Conservation (phyloP, 495 filamentous ascomycete species). For the Penicillium atrosanguineum region DNA sequence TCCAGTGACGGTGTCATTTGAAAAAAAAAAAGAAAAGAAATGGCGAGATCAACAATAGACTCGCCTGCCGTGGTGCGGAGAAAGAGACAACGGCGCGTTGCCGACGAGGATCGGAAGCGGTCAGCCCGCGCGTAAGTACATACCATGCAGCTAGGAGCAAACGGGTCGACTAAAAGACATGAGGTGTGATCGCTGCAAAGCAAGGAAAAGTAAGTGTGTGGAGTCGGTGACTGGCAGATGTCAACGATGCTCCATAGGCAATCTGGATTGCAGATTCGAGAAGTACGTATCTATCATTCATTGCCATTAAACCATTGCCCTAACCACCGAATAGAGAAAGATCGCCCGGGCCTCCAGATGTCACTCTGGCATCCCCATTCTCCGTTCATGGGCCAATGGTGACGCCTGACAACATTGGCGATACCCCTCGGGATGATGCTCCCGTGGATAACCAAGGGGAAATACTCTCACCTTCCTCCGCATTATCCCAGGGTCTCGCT, state of each 20-base stretch:
- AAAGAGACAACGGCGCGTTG: slow-evolving; percentile 13
- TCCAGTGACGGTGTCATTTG: no score
- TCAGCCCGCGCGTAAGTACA: slow-evolving; percentile 17
- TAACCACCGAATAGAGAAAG: slow-evolving; percentile 1
- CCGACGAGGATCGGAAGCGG: slow-evolving; percentile 23
- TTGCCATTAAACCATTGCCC: background rate
- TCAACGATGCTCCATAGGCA: slow-evolving; percentile 13
- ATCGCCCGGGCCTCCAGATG: background rate
- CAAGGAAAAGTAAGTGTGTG: slow-evolving; percentile 23
- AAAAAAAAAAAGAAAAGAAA: no score
- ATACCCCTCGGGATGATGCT: background rate
- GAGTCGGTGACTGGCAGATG: slow-evolving; percentile 11
- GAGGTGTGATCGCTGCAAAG: slow-evolving; percentile 20
- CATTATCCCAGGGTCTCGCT: slow-evolving; percentile 13
- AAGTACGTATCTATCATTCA: slow-evolving; percentile 1
- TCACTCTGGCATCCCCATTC: background rate
- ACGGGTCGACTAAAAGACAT: background rate
- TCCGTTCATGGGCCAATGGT: background rate
- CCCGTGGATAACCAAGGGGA: background rate
- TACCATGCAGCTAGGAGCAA: background rate
- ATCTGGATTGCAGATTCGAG: slow-evolving; percentile 14
- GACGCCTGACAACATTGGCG: background rate
- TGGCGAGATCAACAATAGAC: background rate
- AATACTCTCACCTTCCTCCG: slow-evolving; percentile 10
- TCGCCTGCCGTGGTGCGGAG: slow-evolving; percentile 1